Base-by-base conservation (phyloP, 257 asterid species). In the Lithospermum erythrorhizon region DNA sequence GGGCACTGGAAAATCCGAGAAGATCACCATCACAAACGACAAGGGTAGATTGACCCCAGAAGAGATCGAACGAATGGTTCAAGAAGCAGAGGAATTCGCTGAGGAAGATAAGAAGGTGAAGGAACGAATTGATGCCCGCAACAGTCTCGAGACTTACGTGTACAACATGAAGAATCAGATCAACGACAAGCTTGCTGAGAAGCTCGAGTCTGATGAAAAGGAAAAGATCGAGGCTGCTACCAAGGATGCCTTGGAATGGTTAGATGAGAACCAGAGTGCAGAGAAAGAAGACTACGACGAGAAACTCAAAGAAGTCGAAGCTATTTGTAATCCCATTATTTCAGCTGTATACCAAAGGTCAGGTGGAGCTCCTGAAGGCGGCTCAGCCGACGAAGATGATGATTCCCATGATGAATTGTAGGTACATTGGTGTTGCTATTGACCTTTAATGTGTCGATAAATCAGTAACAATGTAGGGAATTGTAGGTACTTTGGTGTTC, bases 81-180 rank as follows among this genome's bases (percentile, higher is more conserved):
- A 56, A 19, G 96, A 90, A 55, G 98, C 96, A 0, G 98, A 90
- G 70, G 98, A 87, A 59, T 90, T 90, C 1, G 96, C 96, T 0
- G 98, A 90, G 74, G 98, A 90, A 71, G 98, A 90, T 80, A 87
- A 87, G 81, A 90, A 90, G 81, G 90, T 87, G 21, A 87, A 87
- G 63, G 95, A 90, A 63, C 79, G 72, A 63, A 83, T 87, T 1
- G 98, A 90, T 21, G 94, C 96, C 45, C 78, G 95, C 6, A 87
- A 90, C 79, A 63, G 86, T 73, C 86, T 90, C 0, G 98, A 90
- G 67, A 90, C 96, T 0, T 90, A 90, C 3, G 80, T 87, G 0
- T 87, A 90, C 87, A 90, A 87, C 93, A 87, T 90, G 98, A 90
- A 81, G 88, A 85, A 80, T 81, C 98, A 90, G 72, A 79, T 90